Evolutionary conservation across 768 basidiomycete genomes (phyloP).

Genomic region (Kwoniella bestiolae): DNA sequence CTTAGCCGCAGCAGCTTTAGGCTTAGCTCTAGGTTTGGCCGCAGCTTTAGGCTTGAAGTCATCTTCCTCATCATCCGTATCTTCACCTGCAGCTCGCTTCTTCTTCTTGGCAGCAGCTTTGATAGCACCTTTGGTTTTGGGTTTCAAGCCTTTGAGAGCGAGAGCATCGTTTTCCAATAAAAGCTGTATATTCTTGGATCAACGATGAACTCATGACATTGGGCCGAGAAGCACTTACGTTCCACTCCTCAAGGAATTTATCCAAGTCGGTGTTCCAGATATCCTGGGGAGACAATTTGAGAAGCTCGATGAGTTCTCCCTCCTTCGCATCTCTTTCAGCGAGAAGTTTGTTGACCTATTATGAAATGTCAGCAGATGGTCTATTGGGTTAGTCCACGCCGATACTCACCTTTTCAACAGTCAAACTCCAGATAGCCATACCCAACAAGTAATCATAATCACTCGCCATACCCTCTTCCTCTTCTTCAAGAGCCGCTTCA

Average conservation of each 20-base stretch:
- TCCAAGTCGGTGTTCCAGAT: slow-evolving; percentile 92
- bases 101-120: slow-evolving; percentile 61
- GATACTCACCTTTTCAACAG: slow-evolving; percentile 82
- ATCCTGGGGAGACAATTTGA: slow-evolving; percentile 76
- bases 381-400: no score
- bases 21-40: slow-evolving; percentile 53
- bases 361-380: not conserved
- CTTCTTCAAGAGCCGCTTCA: slow-evolving; percentile 66
- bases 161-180: slow-evolving; percentile 59
- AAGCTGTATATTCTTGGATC: slow-evolving; percentile 27
- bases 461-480: slow-evolving; percentile 59
- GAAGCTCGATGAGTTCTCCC: slow-evolving; percentile 72
- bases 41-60: slow-evolving; percentile 66
- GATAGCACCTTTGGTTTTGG: slow-evolving; percentile 60
- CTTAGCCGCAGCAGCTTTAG: slow-evolving; percentile 33
- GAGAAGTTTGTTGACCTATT: slow-evolving; percentile 79
- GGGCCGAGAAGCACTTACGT: slow-evolving; percentile 62
- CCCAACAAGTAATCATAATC: slow-evolving; percentile 94
- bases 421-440: slow-evolving; percentile 95
- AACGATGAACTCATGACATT: not conserved
- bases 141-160: slow-evolving; percentile 63
- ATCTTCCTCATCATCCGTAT: slow-evolving; percentile 61
- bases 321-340: slow-evolving; percentile 83
- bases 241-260: slow-evolving; percentile 79
- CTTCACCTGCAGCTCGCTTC: slow-evolving; percentile 56